Evolutionary conservation across 495 filamentous ascomycete species (phyloP).

Genomic region (Friedmanniomyces simplex): DNA sequence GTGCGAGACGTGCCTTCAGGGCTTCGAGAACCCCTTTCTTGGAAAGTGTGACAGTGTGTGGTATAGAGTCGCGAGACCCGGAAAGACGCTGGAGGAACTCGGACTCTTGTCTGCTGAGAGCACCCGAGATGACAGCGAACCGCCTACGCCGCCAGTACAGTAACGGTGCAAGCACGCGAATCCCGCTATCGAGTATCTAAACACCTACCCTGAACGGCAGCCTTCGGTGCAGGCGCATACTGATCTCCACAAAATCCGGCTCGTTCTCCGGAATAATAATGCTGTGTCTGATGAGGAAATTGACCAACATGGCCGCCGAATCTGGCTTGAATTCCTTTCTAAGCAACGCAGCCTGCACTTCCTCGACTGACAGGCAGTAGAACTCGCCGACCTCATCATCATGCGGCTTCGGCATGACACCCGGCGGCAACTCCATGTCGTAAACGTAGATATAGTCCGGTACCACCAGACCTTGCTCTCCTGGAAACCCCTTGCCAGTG

Average conservation of each 20-base stretch:
- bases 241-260: conserved; percentile 40
- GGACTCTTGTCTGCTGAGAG: not conserved
- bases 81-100: conserved; percentile 7
- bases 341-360: conserved; percentile 37
- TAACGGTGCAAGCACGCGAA: not conserved
- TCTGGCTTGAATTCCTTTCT: conserved; percentile 45
- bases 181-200: too few species aligned
- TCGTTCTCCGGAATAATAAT: conserved; percentile 43
- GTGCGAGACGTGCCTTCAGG: not conserved
- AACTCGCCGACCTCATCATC: conserved; percentile 47
- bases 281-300: conserved; percentile 48
- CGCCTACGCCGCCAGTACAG: conserved; percentile 7
- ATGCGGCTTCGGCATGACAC: conserved; percentile 34
- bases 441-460: conserved; percentile 41
- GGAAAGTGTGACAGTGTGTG: not conserved
- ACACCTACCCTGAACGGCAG: conserved; percentile 27
- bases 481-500: conserved; percentile 24
- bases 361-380: conserved; percentile 36
- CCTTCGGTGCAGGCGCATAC: conserved; percentile 37
- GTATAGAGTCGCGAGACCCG: conserved; percentile 7
- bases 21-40: not conserved
- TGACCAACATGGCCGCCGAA: conserved; percentile 40
- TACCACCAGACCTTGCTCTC: conserved; percentile 31
- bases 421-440: conserved; percentile 37
- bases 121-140: not conserved